These are phyloP conservation scores for Pilobolus umbonatus DNA, from an alignment of 192 early-diverging fungal species.

Conservation along the genomic window DNA sequence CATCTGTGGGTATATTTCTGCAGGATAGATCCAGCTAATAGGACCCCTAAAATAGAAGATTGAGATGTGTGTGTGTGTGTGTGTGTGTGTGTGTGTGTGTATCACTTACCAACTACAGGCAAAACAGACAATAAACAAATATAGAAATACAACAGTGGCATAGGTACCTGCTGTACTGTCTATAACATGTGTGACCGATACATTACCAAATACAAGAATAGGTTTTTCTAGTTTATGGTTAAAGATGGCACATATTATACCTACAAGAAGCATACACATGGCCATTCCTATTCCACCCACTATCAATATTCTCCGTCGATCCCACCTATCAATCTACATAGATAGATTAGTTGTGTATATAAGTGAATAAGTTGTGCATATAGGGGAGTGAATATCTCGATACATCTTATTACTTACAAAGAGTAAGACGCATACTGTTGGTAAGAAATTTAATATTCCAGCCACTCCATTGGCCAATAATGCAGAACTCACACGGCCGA, in stretches of 20 bases:
- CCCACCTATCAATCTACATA: constrained; percentile 62
- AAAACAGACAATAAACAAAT: constrained; percentile 66
- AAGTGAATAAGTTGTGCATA: too few relatives aligned
- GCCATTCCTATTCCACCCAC: constrained; percentile 49
- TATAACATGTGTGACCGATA: constrained; percentile 10
- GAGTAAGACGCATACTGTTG: constrained; percentile 39
- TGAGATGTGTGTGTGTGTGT: background rate
- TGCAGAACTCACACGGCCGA: background rate
- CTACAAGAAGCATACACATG: constrained; percentile 12
- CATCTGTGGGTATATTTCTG: constrained; percentile 76
- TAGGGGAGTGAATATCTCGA: background rate
- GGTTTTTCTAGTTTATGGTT: constrained; percentile 12
- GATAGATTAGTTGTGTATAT: background rate
- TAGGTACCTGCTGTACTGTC: constrained; percentile 33
- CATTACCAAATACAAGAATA: constrained; percentile 24
- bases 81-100: background rate
- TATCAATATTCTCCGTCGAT: constrained; percentile 61
- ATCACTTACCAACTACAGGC: constrained; percentile 44
- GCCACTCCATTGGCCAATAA: constrained; percentile 26
- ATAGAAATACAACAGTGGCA: constrained; percentile 50
- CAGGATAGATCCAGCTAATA: constrained; percentile 60
- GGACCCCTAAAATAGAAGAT: constrained; percentile 63
- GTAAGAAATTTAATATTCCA: constrained; percentile 21
- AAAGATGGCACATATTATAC: constrained; percentile 15
- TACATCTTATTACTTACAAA: constrained; percentile 16